Evolutionary conservation across 331 rosid genomes (phyloP).

Genomic region (Acacia concinna): DNA sequence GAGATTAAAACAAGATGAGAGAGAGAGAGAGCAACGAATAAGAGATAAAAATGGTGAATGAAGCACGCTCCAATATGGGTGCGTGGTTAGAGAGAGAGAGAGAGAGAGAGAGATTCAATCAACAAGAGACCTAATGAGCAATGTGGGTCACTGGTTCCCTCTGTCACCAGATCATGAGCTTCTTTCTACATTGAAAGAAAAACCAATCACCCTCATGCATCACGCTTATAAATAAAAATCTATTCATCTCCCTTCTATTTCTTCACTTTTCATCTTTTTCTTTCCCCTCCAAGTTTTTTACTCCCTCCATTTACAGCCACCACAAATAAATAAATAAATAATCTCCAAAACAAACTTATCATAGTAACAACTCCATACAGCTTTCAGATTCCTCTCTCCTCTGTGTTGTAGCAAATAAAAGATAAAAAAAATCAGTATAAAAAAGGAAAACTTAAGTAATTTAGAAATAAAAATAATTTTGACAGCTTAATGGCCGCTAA

Average conservation of each 20-base stretch:
- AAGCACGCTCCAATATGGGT: slow-evolving; percentile 31
- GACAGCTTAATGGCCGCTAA: slow-evolving; percentile 39
- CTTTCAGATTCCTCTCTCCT: slow-evolving; percentile 23
- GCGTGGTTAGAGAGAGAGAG: background rate
- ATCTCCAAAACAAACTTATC: background rate
- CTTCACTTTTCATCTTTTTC: background rate
- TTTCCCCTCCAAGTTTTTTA: slow-evolving; percentile 5
- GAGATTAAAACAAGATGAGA: slow-evolving; percentile 8
- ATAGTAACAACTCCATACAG: slow-evolving; percentile 10
- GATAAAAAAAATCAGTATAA: no score
- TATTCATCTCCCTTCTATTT: background rate
- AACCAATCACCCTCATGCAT: slow-evolving; percentile 41
- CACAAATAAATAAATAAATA: slow-evolving; percentile 29
- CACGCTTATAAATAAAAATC: slow-evolving; percentile 23
- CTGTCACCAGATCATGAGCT: slow-evolving; percentile 50
- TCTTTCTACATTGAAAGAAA: slow-evolving; percentile 31
- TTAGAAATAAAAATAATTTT: slow-evolving; percentile 28
- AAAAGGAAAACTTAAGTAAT: background rate
- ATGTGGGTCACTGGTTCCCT: slow-evolving; percentile 43
- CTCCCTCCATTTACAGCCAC: slow-evolving; percentile 22
- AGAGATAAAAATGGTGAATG: slow-evolving; percentile 10
- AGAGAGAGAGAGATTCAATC: slow-evolving; percentile 31
- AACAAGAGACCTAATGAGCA: slow-evolving; percentile 38
- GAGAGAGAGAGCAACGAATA: background rate
- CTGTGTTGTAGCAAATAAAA: background rate